Base-by-base conservation (phyloP, 2,329 filamentous ascomycete species). In the Colletotrichum filicis region DNA sequence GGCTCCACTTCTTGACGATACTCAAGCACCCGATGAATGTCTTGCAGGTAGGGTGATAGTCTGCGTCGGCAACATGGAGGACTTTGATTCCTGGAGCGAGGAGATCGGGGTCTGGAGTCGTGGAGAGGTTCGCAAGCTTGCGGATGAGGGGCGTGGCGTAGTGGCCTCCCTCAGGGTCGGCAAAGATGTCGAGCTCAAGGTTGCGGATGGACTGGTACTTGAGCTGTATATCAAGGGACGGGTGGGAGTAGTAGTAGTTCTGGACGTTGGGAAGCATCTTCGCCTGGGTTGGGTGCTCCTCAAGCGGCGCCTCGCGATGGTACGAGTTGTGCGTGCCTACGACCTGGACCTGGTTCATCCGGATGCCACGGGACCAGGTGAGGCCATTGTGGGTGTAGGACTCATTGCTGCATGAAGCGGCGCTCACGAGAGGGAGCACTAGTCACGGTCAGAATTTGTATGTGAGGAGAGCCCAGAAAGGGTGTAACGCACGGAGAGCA, bases 281-380 rank as follows among this genome's bases (percentile, higher is more conserved):
- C 62, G 84, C 80, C 75, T 87, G 84, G 12, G 82, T 76, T 2
- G 79, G 74, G 46, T 82, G 82, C 74, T 87, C 86, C n/a, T 79
- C 78, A 1, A 82, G 79, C 2, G 80, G 80, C 28, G 85, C 79
- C 74, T 88, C 86, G 52, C 83, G 80, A 73, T 88, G 86, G 77
- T 88, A 88, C 74, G 83, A 85, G 78, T 88, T 88, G 77, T 88
- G 86, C 0, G 86, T 87, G 74, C 86, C 86, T 49, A 87, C 79
- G 55, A 88, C 83, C 76, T 88, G 86, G 59, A 88, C 84, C 59
- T 88, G 85, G 77, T 88, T 88, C 80, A 88, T 83, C 63, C 85
- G 86, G 63, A 87, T 77, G 19, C 75, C 71, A 5, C 49, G 55
- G 16, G 79, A 76, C 81, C 81, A 83, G 24, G 74, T 79, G 35